phyloP scores from a whole-genome alignment of 345 rosid genomes.

The Arabis hirsuta region DNA sequence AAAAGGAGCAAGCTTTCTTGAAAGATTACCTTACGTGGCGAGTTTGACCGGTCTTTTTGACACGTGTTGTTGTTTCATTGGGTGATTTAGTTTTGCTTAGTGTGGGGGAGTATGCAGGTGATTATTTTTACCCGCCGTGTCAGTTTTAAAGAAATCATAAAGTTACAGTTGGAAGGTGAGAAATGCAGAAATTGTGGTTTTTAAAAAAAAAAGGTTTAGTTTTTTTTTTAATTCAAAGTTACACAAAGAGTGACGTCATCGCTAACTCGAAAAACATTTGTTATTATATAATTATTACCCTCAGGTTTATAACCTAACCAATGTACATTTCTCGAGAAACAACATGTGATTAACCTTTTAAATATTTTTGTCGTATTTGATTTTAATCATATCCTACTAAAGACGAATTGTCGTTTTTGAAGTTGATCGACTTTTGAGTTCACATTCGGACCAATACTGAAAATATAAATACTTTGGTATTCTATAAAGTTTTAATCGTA shows the following conservation, averaged over 20 bases:
- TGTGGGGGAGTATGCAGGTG: constrained; percentile 17
- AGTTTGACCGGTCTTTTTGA: constrained; percentile 32
- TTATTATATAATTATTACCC: not conserved
- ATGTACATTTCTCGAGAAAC: not conserved
- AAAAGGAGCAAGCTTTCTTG: constrained; percentile 31
- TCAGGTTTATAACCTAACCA: not conserved
- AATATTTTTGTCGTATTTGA: not conserved
- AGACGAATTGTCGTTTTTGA: not conserved
- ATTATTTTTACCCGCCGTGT: constrained; percentile 41
- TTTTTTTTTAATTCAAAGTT: constrained; percentile 4
- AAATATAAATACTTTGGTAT: not conserved
- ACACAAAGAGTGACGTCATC: constrained; percentile 36
- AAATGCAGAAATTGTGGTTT: constrained; percentile 42
- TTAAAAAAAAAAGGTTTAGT: not conserved
- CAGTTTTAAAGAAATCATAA: constrained; percentile 30
- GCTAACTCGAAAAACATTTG: not conserved
- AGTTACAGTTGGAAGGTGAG: constrained; percentile 44
- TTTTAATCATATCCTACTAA: constrained; percentile 3
- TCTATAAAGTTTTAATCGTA: not conserved
- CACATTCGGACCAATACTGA: constrained; percentile 10
- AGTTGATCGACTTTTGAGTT: not conserved
- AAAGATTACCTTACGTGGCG: constrained; percentile 37
- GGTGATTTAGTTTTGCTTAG: not conserved
- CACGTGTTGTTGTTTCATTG: not conserved
- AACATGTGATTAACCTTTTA: constrained; percentile 20